Conservation (phyloP, 805 yeast genomes). For the Komagataella mondaviorum region DNA sequence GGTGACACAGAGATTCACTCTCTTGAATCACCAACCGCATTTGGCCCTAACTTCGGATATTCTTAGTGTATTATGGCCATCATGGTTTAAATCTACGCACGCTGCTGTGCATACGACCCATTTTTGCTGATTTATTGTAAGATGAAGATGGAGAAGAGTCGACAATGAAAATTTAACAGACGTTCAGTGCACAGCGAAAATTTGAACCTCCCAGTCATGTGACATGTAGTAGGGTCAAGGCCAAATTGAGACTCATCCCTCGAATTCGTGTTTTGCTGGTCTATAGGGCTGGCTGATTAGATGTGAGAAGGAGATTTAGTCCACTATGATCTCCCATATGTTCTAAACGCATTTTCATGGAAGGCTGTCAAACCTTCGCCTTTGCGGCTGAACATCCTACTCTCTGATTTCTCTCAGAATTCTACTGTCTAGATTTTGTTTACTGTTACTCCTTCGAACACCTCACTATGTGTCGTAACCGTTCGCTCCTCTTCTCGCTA, state of each 20-base stretch:
- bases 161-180: background rate
- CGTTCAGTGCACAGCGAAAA: background rate
- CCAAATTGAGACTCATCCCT: too few species aligned
- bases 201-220: background rate
- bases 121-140: slow-evolving; percentile 39
- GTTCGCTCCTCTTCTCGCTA: background rate
- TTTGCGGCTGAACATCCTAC: too few species aligned
- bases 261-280: too few species aligned
- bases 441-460: background rate
- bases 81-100: slow-evolving; percentile 40
- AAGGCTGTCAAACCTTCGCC: too few species aligned
- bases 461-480: background rate
- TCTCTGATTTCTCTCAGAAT: too few species aligned
- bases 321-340: too few species aligned
- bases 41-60: background rate
- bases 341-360: too few species aligned
- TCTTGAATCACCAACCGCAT: background rate
- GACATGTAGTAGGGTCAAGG: background rate
- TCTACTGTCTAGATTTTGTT: too few species aligned
- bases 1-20: slow-evolving; percentile 1
- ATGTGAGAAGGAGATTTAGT: too few species aligned
- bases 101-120: slow-evolving; percentile 99
- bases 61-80: background rate
- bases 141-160: slow-evolving; percentile 2
- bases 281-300: too few species aligned